These are phyloP conservation scores for Rhodotorula toruloides DNA, from an alignment of 768 basidiomycete species.

Conservation along the genomic window DNA sequence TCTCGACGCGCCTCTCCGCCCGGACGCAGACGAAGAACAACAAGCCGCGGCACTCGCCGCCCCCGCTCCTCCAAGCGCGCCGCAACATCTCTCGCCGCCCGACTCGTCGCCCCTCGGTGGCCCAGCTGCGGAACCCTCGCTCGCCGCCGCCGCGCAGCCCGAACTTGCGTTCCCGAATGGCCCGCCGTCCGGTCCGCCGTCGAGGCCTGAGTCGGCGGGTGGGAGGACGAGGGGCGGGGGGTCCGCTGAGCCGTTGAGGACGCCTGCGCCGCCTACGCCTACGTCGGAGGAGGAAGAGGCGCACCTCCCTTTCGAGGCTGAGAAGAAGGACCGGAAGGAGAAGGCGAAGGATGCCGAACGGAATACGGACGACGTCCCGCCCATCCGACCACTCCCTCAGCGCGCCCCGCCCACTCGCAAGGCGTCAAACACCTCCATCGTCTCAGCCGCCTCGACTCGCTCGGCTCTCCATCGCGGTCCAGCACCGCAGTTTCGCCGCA, in stretches of 20 bases:
- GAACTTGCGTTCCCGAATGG: conserved; percentile 7
- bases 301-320: background rate
- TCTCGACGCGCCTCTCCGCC: background rate
- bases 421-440: conserved; percentile 31
- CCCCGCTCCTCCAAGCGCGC: background rate
- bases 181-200: background rate
- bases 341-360: background rate
- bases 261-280: no score
- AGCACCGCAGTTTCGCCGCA: conserved; percentile 22
- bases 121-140: background rate
- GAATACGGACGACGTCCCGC: background rate
- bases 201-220: background rate
- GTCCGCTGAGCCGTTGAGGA: no score
- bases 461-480: conserved; percentile 4
- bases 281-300: background rate
- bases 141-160: background rate
- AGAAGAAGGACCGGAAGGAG: background rate
- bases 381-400: background rate
- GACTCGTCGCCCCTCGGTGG: background rate
- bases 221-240: no score
- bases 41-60: background rate
- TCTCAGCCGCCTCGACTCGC: conserved; percentile 26
- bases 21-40: background rate
- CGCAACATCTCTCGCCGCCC: conserved; percentile 2
- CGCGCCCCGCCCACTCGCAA: conserved; percentile 17